A percentile compares a stretch with the other conserved stretches of the same genome.
These are phyloP conservation scores for Phytophthora palmivora DNA, from an alignment of 352 stramenopile species.

Conservation along the genomic window DNA sequence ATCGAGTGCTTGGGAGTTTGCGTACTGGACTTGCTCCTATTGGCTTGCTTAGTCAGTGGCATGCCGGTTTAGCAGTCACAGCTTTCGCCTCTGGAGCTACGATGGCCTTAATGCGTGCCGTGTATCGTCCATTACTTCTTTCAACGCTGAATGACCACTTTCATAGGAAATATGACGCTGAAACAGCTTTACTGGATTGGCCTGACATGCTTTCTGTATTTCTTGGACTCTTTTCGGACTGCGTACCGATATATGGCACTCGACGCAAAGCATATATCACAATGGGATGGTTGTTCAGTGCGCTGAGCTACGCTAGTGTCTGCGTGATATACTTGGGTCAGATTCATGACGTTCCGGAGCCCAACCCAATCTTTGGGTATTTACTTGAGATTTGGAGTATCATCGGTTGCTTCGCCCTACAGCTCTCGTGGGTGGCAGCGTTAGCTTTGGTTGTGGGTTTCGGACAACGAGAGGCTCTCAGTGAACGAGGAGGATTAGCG, in stretches of 20 bases:
- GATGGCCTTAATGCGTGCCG: constrained; percentile 41
- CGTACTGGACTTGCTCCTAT: constrained; percentile 46
- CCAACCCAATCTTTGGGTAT: constrained; percentile 19
- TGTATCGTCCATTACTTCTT: constrained; percentile 54
- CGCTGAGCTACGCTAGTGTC: constrained; percentile 22
- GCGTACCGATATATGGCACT: constrained; percentile 75
- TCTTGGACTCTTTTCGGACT: constrained; percentile 89
- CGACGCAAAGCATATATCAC: constrained; percentile 90
- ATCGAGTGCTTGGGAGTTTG: constrained; percentile 53
- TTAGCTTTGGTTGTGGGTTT: constrained; percentile 58
- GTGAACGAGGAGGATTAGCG: constrained; percentile 54
- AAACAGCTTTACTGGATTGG: constrained; percentile 62
- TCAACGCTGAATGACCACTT: constrained; percentile 50
- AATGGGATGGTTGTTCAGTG: constrained; percentile 62
- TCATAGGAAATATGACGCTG: constrained; percentile 38
- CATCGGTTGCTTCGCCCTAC: constrained; percentile 38
- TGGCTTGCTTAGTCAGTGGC: constrained; percentile 40
- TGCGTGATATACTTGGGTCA: constrained; percentile 15
- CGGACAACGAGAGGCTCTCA: constrained; percentile 58
- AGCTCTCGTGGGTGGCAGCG: constrained; percentile 51
- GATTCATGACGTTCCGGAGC: constrained; percentile 8
- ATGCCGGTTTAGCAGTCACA: constrained; percentile 51
- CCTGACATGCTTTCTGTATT: constrained; percentile 79
- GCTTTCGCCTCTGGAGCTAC: constrained; percentile 38
- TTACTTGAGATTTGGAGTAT: constrained; percentile 47